phyloP scores from a whole-genome alignment of 441 rosid species.

The Corymbia citriodora region DNA sequence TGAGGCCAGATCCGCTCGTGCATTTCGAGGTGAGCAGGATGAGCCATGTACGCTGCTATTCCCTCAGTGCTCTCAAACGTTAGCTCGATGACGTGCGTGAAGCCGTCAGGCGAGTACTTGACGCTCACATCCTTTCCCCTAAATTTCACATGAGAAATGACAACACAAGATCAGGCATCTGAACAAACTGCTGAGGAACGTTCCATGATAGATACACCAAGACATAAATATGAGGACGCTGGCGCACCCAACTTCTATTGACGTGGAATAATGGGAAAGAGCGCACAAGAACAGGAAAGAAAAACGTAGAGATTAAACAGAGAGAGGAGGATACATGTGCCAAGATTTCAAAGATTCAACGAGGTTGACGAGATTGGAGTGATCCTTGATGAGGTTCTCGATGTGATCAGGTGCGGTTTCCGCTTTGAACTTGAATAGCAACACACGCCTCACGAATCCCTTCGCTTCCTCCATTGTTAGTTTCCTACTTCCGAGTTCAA shows the following conservation, averaged over 20 bases:
- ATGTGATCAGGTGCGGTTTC: neutral
- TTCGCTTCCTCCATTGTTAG: neutral
- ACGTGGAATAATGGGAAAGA: neutral
- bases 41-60: neutral
- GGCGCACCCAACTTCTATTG: neutral
- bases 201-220: neutral
- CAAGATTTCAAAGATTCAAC: neutral
- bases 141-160: neutral
- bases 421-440: neutral
- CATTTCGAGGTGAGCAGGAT: neutral
- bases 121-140: neutral
- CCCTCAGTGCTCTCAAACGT: neutral
- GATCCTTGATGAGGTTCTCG: neutral
- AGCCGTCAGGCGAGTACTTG: neutral
- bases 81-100: neutral
- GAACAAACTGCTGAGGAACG: neutral
- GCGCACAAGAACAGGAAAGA: neutral
- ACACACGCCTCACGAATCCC: neutral
- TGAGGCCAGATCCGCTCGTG: neutral
- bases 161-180: neutral
- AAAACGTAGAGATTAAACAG: neutral
- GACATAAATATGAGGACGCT: neutral
- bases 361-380: neutral
- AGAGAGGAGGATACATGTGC: neutral
- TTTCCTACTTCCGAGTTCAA: neutral